Base-by-base conservation (phyloP, 805 yeast genomes). In the Candida glaebosa region DNA sequence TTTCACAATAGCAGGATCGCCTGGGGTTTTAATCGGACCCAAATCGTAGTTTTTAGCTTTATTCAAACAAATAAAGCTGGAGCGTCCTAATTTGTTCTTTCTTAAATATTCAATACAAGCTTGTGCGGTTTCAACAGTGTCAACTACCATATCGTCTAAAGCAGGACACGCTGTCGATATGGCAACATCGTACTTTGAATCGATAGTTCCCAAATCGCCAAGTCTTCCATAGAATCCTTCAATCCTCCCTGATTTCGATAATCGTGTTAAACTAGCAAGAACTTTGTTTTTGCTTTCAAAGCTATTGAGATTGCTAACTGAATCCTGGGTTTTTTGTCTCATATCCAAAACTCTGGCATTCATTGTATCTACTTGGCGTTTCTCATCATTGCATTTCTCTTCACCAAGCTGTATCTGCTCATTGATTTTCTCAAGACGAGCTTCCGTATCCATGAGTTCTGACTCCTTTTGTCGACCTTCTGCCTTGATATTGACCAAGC, bases 101-200 rank as follows among this genome's bases (percentile, higher is more conserved):
- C 97, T 73, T 56, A 93, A 73, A 54, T 87, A 82, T 32, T 87
- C 91, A 41, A 93, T 84, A 56, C 82, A 78, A 18, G 67, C 65
- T 50, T 77, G 82, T 0, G 81, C 83, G 1, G 74, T 73, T 49
- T 76, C 82, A 14, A 78, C 82, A 0, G 79, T 69, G 37, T 89
- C 97, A 2, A 93, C 98, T 14, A 93, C 98, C 73, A 89, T 81
- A 47, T 95, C 91, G 58, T 91, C 95, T 43, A 93, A 69, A 6
- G 90, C 82, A 1, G 95, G 89, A 49, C 93, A 88, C 0, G 96
- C 98, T 0, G 98, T 93, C 0, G 98, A 89, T 6, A 93, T 80
- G 0, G 99, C 99, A 39, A 89, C 78, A 62, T 95, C 98, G 58
- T 85, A 93, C 53, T 78, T 76, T 48, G 84, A 87, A 57, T 88